A percentile compares a stretch with the other conserved stretches of the same genome.
Conservation (phyloP, 1,284 basidiomycete genomes). For the Mycena sp. region DNA sequence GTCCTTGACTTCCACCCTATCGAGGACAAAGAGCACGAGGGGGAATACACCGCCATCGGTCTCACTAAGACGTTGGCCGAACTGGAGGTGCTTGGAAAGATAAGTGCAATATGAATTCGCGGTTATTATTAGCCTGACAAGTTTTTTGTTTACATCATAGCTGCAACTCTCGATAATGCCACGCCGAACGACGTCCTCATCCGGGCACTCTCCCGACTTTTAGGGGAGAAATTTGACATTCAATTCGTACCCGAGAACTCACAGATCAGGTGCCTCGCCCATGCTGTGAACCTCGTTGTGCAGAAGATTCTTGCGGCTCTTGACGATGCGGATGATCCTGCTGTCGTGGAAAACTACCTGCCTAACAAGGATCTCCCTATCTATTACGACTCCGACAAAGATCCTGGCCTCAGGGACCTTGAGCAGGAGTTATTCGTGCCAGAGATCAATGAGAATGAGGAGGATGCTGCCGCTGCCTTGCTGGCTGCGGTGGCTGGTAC, state of each 20-base stretch:
- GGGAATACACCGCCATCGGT: conserved; percentile 14
- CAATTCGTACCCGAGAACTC: conserved; percentile 19
- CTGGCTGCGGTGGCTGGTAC: neutral
- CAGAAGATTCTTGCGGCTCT: conserved; percentile 42
- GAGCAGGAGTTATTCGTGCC: conserved; percentile 1
- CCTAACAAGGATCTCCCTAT: conserved; percentile 2
- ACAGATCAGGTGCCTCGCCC: conserved; percentile 39
- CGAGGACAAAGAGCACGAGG: conserved; percentile 24
- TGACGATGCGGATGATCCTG: conserved; percentile 42
- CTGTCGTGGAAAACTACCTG: conserved; percentile 2
- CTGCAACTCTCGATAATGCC: conserved; percentile 44
- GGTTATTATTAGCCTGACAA: neutral
- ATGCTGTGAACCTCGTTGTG: conserved; percentile 49
- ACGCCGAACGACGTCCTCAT: conserved; percentile 42
- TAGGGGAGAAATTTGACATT: conserved; percentile 28
- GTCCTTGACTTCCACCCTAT: conserved; percentile 17
- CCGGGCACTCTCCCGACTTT: conserved; percentile 26
- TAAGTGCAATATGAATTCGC: neutral
- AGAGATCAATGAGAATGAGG: neutral
- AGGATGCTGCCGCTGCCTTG: neutral
- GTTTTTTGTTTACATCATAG: conserved; percentile 37
- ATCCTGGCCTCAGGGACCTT: neutral
- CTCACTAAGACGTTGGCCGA: neutral
- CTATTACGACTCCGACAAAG: neutral
- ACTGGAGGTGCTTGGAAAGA: conserved; percentile 8